A percentile compares a stretch with the other conserved stretches of the same genome.
Evolutionary conservation across 306 rosid species (phyloP).

Genomic region (Trichosanthes truncata): DNA sequence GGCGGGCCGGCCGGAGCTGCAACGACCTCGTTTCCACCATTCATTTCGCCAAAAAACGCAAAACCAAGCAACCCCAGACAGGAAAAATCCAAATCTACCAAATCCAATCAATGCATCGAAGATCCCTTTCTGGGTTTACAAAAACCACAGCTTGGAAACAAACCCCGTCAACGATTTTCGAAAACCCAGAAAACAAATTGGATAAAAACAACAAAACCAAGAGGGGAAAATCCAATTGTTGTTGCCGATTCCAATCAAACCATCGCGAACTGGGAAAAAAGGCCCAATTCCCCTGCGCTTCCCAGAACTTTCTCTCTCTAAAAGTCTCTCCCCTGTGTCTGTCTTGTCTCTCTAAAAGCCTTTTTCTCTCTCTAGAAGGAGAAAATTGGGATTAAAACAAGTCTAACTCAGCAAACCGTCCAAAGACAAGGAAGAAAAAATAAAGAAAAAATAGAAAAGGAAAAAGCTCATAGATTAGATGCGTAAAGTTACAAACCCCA

Average conservation of each 20-base stretch:
- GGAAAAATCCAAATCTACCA: constrained; percentile 32
- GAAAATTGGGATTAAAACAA: constrained; percentile 32
- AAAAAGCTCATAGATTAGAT: neutral
- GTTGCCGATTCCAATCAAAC: constrained; percentile 55
- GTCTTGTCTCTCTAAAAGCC: neutral
- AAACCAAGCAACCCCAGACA: constrained; percentile 39
- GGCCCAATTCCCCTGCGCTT: constrained; percentile 16
- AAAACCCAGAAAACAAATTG: constrained; percentile 23
- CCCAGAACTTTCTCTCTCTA: constrained; percentile 13
- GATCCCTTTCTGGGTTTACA: constrained; percentile 53
- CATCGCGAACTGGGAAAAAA: constrained; percentile 41
- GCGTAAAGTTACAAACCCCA: neutral
- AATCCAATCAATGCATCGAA: constrained; percentile 55
- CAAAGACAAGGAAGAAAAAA: neutral
- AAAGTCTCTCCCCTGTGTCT: constrained; percentile 23
- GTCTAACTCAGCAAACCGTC: neutral
- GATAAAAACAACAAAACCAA: constrained; percentile 5
- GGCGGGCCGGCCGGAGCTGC: constrained; percentile 81
- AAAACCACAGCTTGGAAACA: constrained; percentile 54
- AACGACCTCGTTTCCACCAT: constrained; percentile 83
- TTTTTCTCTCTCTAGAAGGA: constrained; percentile 48
- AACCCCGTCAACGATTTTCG: constrained; percentile 31
- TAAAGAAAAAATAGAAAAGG: neutral
- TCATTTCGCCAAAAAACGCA: constrained; percentile 39
- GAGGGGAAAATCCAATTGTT: constrained; percentile 14